Evolutionary conservation across 495 filamentous ascomycete genomes (phyloP), one percentile per base, ranked within the genome.

Genomic region (Astrothelium subdiscretum): DNA sequence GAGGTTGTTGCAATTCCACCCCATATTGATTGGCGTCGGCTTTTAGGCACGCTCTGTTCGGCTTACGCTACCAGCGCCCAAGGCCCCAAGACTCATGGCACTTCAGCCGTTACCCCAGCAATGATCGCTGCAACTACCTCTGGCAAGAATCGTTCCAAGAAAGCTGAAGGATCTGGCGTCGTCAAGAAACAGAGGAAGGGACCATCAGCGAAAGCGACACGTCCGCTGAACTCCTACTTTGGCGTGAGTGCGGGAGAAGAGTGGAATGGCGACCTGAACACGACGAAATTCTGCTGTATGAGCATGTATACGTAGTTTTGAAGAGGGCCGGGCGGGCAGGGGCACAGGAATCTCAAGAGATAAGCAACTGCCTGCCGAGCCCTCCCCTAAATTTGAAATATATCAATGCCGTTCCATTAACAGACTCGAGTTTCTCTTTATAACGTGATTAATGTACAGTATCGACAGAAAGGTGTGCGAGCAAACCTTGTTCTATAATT

Each of bases 131-230:
- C 48, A 54, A 29, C 24, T 24, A 29, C 4, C 24, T 27, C 48
- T 54, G 48, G 2, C 24, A 54, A 54, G 48, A 54, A 54, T 12
- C 24, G 48, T 54, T 29, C 48, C 24, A 54, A 54, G 48, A 54
- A 54, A 54, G 48, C 48, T 54, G 48, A 54, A 54, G 48, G 48
- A 54, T 54, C 48, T 54, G 48, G 48, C 48, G 48, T 54, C 48
- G 48, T 54, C 48, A 54, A 54, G 48, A 54, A 54, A 54, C 48
- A 54, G 24, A 54, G 48, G 48, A 54, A 54, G 24, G 48, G 2
- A 54, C 8, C 48, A 20, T 54, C 24, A 54, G 48, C 48, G 48
- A 54, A 54, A 54, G 48, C 48, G 48, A 54, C 4, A 32, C 24
- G 48, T 54, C 48, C 48, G 48, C 24, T 54, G 48, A 54, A 54